These are phyloP conservation scores for Kwoniella pini DNA, from an alignment of 768 basidiomycete genomes.

Conservation along the genomic window DNA sequence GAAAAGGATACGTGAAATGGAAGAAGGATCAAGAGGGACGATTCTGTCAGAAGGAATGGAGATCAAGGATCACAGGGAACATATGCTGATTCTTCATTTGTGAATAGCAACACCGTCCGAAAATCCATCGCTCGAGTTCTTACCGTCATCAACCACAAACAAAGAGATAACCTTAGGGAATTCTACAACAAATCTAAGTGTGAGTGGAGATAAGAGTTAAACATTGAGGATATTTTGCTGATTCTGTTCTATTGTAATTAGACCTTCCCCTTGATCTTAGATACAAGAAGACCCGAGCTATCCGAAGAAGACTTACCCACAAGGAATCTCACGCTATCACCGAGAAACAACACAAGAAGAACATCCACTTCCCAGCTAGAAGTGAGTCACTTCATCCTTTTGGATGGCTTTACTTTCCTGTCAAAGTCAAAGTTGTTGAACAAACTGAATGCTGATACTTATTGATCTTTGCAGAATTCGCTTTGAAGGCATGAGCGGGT, in stretches of 20 bases:
- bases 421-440: no score
- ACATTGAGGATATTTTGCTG: conserved; percentile 3
- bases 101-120: conserved; percentile 81
- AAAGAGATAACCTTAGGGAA: conserved; percentile 92
- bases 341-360: conserved; percentile 90
- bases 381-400: no score
- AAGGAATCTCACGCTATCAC: conserved; percentile 84
- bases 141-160: conserved; percentile 98
- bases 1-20: background rate
- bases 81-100: conserved; percentile 14
- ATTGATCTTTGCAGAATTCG: conserved; percentile 62
- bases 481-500: conserved; percentile 71
- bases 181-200: conserved; percentile 86
- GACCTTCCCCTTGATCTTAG: conserved; percentile 95
- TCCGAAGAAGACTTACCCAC: conserved; percentile 92
- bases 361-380: conserved; percentile 85
- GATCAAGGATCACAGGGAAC: background rate
- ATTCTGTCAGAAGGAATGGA: background rate
- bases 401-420: no score
- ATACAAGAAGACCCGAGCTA: conserved; percentile 96
- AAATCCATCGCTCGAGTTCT: conserved; percentile 97
- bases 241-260: conserved; percentile 17
- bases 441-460: no score
- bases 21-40: background rate
- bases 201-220: conserved; percentile 20